Base-by-base conservation (phyloP, 2,329 filamentous ascomycete species). In the Fusarium sp. region DNA sequence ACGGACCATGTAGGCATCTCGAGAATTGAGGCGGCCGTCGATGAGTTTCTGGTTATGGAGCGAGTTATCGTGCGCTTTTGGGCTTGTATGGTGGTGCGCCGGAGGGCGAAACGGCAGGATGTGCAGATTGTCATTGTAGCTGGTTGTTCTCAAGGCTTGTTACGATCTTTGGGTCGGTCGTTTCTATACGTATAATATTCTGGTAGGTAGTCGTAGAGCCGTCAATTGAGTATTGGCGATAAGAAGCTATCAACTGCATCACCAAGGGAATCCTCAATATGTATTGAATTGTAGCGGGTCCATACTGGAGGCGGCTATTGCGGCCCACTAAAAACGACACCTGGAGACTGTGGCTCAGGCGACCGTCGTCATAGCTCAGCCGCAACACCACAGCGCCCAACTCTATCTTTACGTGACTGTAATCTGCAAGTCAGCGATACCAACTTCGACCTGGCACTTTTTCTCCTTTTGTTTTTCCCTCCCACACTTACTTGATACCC, bases 1-100 rank as follows among this genome's bases (percentile, higher is more conserved):
- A 96, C 88, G 41, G 93, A 97, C 93, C 93, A 97, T 44, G 85
- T 89, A 19, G 93, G 92, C 57, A 83, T 82, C 14, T 85, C 82
- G 49, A 94, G 85, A 50, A 90, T 79, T n/a, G 76, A 72, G 63
- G 67, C 38, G 51, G 69, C 49, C 42, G 53, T 51, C 32, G 64
- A 55, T 15, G 65, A 55, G 49, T 48, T 64, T 45, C 49, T 55
- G 31, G 35, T 37, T 32, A 49, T 35, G 14, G 37, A 33, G 4
- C 61, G 61, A 48, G 25, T 42, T 50, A n/a, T 31, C 15, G 27
- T 37, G 10, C 10, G 29, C 23, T 38, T 62, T 15, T 17, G 32
- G 27, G 29, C 32, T 21, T 43, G 50, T 42, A 35, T 39, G 35
- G 66, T 46, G 39, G 63, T 49, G 23, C 63, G 70, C 39, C 66